phyloP scores from a whole-genome alignment of 1,284 basidiomycete genomes.

The Sporisorium reilianum region DNA sequence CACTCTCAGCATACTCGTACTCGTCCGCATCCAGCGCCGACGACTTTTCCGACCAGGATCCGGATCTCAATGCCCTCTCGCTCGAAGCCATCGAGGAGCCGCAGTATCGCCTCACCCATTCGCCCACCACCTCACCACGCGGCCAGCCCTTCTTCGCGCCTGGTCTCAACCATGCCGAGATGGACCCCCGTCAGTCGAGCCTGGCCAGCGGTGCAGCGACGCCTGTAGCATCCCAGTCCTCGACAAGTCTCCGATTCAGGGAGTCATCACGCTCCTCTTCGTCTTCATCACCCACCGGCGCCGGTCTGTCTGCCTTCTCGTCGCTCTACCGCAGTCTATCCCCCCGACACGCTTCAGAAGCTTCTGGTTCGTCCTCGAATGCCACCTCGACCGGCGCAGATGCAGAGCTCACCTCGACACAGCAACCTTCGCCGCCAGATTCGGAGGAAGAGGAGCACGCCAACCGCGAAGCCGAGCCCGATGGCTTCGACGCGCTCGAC shows the following conservation, averaged over 20 bases:
- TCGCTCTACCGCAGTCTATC: conserved; percentile 30
- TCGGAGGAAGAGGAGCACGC: conserved; percentile 28
- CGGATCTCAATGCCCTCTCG: conserved; percentile 46
- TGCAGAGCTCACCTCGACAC: neutral
- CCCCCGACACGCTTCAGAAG: conserved; percentile 19
- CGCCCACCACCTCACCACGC: neutral
- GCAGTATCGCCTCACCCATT: conserved; percentile 26
- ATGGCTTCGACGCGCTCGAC: conserved; percentile 58
- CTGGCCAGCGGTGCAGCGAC: conserved; percentile 41
- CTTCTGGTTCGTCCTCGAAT: conserved; percentile 3
- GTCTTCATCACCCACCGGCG: conserved; percentile 17
- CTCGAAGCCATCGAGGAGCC: conserved; percentile 53
- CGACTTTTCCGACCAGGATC: conserved; percentile 42
- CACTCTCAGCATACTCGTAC: conserved; percentile 52
- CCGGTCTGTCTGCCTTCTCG: conserved; percentile 20
- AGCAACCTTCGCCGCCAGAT: conserved; percentile 18
- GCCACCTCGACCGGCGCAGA: neutral
- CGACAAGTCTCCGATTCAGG: conserved; percentile 21
- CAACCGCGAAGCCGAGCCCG: conserved; percentile 36
- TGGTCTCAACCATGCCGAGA: conserved; percentile 11
- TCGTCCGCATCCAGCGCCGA: conserved; percentile 38
- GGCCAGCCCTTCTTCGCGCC: neutral
- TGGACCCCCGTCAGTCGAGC: conserved; percentile 29
- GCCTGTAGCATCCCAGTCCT: conserved; percentile 39
- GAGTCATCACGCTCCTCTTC: conserved; percentile 8